Evolutionary conservation across 129 eudicot genomes (phyloP).

Genomic region (Lonicera japonica): DNA sequence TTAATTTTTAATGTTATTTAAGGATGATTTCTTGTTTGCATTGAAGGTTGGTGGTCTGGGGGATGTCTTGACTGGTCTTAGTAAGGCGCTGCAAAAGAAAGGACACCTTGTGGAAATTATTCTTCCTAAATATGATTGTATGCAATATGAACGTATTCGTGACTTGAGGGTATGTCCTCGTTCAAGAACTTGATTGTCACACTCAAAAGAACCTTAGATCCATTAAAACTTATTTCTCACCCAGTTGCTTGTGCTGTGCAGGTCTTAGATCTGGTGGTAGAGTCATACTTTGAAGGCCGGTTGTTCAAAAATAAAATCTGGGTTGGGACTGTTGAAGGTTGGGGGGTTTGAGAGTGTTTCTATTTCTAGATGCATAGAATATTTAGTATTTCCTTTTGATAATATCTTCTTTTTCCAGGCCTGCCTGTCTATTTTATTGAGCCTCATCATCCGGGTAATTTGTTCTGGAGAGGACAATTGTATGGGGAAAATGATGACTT

Average conservation of each 20-base stretch:
- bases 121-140: slow-evolving; percentile 93
- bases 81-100: slow-evolving; percentile 84
- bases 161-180: slow-evolving; percentile 54
- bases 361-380: slow-evolving; percentile 3
- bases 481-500: slow-evolving; percentile 94
- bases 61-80: slow-evolving; percentile 94
- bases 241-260: slow-evolving; percentile 22
- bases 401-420: slow-evolving; percentile 35
- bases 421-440: slow-evolving; percentile 97
- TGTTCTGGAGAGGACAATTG: slow-evolving; percentile 89
- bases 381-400: slow-evolving; percentile 5
- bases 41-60: slow-evolving; percentile 96
- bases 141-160: slow-evolving; percentile 62
- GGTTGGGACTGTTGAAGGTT: slow-evolving; percentile 95
- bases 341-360: slow-evolving; percentile 13
- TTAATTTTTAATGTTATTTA: not conserved
- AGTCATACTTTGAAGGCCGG: slow-evolving; percentile 89
- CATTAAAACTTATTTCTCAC: slow-evolving; percentile 3
- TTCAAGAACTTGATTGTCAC: slow-evolving; percentile 2
- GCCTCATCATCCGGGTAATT: slow-evolving; percentile 88
- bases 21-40: not conserved
- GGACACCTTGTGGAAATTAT: slow-evolving; percentile 94
- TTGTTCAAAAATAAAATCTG: slow-evolving; percentile 78
- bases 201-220: slow-evolving; percentile 1
- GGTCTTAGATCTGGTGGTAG: slow-evolving; percentile 69